Percentiles rank a stretch among this genome's conserved stretches.
phyloP scores from a whole-genome alignment of 495 filamentous ascomycete species.

The Cudoniella acicularis region DNA sequence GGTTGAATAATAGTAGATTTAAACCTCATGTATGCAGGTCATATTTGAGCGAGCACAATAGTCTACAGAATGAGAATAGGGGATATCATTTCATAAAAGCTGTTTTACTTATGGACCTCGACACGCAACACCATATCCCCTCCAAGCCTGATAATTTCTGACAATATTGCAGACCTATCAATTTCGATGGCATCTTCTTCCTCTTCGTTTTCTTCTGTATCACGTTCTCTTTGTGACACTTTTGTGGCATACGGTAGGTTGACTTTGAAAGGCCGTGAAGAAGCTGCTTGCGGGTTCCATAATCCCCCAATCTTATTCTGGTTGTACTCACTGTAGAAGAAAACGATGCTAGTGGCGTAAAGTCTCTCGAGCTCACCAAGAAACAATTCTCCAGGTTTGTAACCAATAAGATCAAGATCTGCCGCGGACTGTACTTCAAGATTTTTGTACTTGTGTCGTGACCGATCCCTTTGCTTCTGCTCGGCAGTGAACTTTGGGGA shows the following conservation, averaged over 20 bases:
- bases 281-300: conserved; percentile 67
- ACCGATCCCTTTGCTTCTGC: conserved; percentile 7
- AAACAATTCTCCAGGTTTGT: conserved; percentile 46
- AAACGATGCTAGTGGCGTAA: conserved; percentile 62
- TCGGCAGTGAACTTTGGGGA: conserved; percentile 43
- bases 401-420: conserved; percentile 40
- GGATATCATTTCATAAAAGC: background rate
- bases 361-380: conserved; percentile 55
- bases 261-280: conserved; percentile 57
- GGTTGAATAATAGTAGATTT: too few relatives aligned
- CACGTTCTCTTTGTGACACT: conserved; percentile 27
- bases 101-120: conserved; percentile 29
- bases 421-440: conserved; percentile 41
- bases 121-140: conserved; percentile 57
- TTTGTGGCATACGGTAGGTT: conserved; percentile 66
- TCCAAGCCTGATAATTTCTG: conserved; percentile 73
- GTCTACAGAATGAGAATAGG: background rate
- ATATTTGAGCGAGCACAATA: too few relatives aligned
- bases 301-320: conserved; percentile 65
- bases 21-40: too few relatives aligned
- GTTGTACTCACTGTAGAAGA: conserved; percentile 63
- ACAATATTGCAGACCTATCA: conserved; percentile 69
- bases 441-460: conserved; percentile 65
- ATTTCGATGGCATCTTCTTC: conserved; percentile 45
- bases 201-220: conserved; percentile 12